Conservation (phyloP, 2,329 filamentous ascomycete genomes). For the Cladophialophora bantiana region DNA sequence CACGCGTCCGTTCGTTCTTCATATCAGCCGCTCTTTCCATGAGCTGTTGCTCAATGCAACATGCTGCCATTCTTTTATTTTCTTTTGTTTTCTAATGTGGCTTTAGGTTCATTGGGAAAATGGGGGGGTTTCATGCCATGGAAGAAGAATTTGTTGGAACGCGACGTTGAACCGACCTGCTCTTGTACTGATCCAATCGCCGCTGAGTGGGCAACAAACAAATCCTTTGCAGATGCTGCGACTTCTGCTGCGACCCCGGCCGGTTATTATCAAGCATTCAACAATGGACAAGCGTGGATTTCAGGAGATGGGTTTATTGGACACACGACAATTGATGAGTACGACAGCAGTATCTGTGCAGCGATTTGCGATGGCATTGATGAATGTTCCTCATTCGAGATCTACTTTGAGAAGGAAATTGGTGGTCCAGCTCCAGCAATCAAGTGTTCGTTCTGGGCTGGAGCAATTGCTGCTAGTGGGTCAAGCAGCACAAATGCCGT, state of each 20-base stretch:
- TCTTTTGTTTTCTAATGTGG: conserved; percentile 32
- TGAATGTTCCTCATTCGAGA: conserved; percentile 35
- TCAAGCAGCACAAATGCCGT: conserved; percentile 25
- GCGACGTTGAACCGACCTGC: conserved; percentile 30
- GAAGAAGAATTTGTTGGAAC: conserved; percentile 26
- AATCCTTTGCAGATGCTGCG: conserved; percentile 26
- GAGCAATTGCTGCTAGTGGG: conserved; percentile 16
- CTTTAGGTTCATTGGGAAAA: conserved; percentile 27
- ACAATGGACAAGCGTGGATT: conserved; percentile 31
- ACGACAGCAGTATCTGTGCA: conserved; percentile 33
- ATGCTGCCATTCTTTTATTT: conserved; percentile 39
- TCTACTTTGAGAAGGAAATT: conserved; percentile 36
- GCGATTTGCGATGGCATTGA: conserved; percentile 31
- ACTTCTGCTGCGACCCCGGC: conserved; percentile 25
- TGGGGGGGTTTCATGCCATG: conserved; percentile 18
- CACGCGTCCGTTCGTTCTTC: conserved; percentile 35
- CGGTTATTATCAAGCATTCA: conserved; percentile 33
- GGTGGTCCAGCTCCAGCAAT: conserved; percentile 10
- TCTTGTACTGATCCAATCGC: conserved; percentile 28
- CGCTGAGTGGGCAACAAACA: conserved; percentile 26
- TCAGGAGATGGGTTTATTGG: conserved; percentile 35
- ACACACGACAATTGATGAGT: conserved; percentile 32
- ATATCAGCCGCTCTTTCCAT: conserved; percentile 29
- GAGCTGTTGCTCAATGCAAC: conserved; percentile 36
- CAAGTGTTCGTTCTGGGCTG: conserved; percentile 37